Evolutionary conservation across 805 yeast genomes (phyloP).

Genomic region (Pichia californica): DNA sequence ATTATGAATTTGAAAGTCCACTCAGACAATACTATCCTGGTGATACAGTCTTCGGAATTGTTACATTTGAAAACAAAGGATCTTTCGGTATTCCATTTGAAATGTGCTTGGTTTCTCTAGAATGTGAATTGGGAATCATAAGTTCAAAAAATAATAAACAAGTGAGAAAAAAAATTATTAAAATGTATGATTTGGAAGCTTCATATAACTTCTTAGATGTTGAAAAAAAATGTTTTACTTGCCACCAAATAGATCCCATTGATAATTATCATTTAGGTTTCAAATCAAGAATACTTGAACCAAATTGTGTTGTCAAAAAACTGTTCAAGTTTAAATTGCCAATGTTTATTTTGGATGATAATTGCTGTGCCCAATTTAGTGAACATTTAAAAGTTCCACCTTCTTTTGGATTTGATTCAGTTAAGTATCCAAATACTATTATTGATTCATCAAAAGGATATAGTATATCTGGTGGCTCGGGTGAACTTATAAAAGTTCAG

Average conservation of each 20-base stretch:
- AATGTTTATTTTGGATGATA: slow-evolving; percentile 39
- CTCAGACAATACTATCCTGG: slow-evolving; percentile 56
- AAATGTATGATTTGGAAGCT: slow-evolving; percentile 46
- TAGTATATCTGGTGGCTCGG: slow-evolving; percentile 17
- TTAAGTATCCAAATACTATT: neutral
- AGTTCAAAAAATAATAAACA: slow-evolving; percentile 9
- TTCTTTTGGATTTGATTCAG: slow-evolving; percentile 30
- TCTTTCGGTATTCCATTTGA: slow-evolving; percentile 45
- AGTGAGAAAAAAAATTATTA: slow-evolving; percentile 31
- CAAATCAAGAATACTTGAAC: slow-evolving; percentile 35
- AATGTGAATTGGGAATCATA: slow-evolving; percentile 31
- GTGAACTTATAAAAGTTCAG: slow-evolving; percentile 44
- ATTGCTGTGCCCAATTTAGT: slow-evolving; percentile 37
- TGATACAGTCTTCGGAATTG: slow-evolving; percentile 54
- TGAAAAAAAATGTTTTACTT: slow-evolving; percentile 34
- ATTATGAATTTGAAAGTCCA: slow-evolving; percentile 23
- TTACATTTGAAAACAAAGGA: slow-evolving; percentile 36
- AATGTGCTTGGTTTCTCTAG: slow-evolving; percentile 52
- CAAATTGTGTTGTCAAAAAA: slow-evolving; percentile 45
- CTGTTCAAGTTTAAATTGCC: slow-evolving; percentile 54
- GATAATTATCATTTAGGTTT: neutral
- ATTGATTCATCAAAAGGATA: neutral
- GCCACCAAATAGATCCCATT: neutral
- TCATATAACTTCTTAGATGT: slow-evolving; percentile 26
- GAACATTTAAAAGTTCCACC: slow-evolving; percentile 35